Conservation (phyloP, 495 filamentous ascomycete species). For the Aspergillus funiculosus region DNA sequence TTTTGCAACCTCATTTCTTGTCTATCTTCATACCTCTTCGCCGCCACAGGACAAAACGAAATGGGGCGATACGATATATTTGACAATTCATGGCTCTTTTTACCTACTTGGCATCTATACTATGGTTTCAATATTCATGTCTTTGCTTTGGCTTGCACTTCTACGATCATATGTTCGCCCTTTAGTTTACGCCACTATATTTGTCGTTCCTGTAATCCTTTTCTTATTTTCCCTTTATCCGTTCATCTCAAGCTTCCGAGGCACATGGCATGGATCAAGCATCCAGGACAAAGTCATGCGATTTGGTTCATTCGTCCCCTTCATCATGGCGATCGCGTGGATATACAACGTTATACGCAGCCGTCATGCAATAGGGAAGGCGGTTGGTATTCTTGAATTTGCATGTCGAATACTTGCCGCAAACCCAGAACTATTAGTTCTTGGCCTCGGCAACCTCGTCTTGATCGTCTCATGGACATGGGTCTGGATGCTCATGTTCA, state of each 20-base stretch:
- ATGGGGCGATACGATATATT: constrained; percentile 89
- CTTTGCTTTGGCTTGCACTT: constrained; percentile 83
- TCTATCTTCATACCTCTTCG: constrained; percentile 77
- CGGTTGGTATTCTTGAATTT: constrained; percentile 85
- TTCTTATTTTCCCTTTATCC: constrained; percentile 87
- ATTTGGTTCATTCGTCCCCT: constrained; percentile 74
- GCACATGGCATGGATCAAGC: constrained; percentile 59
- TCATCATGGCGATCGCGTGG: constrained; percentile 70
- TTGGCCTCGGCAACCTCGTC: constrained; percentile 73
- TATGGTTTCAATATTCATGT: constrained; percentile 78
- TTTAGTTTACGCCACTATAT: constrained; percentile 68
- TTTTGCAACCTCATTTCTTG: constrained; percentile 79
- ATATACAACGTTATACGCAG: constrained; percentile 71
- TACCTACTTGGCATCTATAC: constrained; percentile 87
- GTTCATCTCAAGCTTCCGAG: constrained; percentile 82
- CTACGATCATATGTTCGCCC: constrained; percentile 78
- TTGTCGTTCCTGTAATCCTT: constrained; percentile 79
- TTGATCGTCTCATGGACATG: constrained; percentile 83
- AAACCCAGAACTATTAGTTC: constrained; percentile 73
- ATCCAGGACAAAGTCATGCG: constrained; percentile 87
- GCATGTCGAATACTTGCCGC: constrained; percentile 78
- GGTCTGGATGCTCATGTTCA: constrained; percentile 96
- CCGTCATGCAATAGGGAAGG: constrained; percentile 70
- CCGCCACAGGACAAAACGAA: constrained; percentile 56
- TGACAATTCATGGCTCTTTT: constrained; percentile 77